These are phyloP conservation scores for Termitomyces sp. DNA, from an alignment of 768 basidiomycete species.

Conservation along the genomic window DNA sequence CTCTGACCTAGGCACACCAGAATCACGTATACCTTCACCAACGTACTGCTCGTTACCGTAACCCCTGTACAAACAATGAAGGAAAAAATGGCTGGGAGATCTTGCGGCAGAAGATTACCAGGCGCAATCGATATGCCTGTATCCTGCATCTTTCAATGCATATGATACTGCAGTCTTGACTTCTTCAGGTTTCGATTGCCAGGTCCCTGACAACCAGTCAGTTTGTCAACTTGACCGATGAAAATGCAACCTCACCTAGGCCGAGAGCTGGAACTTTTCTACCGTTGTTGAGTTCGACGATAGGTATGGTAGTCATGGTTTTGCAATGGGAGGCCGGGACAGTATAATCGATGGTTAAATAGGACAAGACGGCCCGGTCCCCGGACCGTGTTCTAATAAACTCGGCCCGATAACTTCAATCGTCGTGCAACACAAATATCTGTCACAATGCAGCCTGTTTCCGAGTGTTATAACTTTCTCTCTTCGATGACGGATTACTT, in stretches of 20 bases:
- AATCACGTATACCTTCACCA: slow-evolving; percentile 71
- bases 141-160: slow-evolving; percentile 70
- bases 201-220: slow-evolving; percentile 50
- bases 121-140: slow-evolving; percentile 74
- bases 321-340: neutral
- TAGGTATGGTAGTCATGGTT: slow-evolving; percentile 10
- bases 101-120: slow-evolving; percentile 20
- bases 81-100: neutral
- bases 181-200: slow-evolving; percentile 73
- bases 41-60: slow-evolving; percentile 81
- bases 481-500: no score
- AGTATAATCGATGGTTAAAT: slow-evolving; percentile 1
- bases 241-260: slow-evolving; percentile 35
- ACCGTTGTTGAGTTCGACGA: slow-evolving; percentile 58
- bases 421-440: no score
- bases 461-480: no score
- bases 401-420: neutral
- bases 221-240: neutral
- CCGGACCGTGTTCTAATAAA: neutral
- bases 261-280: slow-evolving; percentile 50
- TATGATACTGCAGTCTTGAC: slow-evolving; percentile 65
- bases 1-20: slow-evolving; percentile 72
- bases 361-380: neutral
- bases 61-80: slow-evolving; percentile 28
- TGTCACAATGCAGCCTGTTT: no score